Base-by-base conservation (phyloP, 495 filamentous ascomycete species). In the Xylaria scruposa region DNA sequence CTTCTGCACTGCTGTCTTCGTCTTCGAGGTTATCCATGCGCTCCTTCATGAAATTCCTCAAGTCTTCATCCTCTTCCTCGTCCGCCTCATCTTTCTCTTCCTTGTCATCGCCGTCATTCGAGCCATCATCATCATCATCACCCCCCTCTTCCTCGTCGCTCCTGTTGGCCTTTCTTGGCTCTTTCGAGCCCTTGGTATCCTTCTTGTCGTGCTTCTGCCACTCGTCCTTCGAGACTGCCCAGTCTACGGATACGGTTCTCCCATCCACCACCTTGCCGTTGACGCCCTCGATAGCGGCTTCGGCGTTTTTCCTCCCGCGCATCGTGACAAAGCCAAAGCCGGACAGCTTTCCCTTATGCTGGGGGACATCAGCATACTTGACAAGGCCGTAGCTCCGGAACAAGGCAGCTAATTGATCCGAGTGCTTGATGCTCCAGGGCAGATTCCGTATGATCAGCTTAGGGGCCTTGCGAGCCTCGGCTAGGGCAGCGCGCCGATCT, bases 301-400 rank as follows among this genome's bases (percentile, higher is more conserved):
- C 91, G 0, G 97, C 95, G 81, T 98, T 97, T 81, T 93, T 96
- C 73, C 90, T 90, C 17, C 94, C 94, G 63, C 95, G 86, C 81
- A 99, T 84, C 19, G 94, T 89, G 72, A 99, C 90, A 77, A 99
- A 98, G 8, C 94, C 96, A 82, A 98, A 99, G 1, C 96, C 96
- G 26, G 91, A 85, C 62, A 93, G 85, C 70, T 90, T 93, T 33
- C 87, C 86, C 70, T 89, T 91, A 72, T 88, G 87, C 73, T 91
- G 94, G 4, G 96, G 96, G 29, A 99, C 83, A 67, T 90, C 92
- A 21, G 90, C 89, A 78, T 88, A 88, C 79, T 94, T 95, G 58
- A 98, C 89, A 81, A 97, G 97, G 68, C 96, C 96, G 80, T 91
- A 97, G 71, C 90, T 92, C 76, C 88, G 84, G 80, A 99, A 98